These are phyloP conservation scores for Ustilago xerochloae DNA, from an alignment of 1,284 basidiomycete species.

Conservation along the genomic window DNA sequence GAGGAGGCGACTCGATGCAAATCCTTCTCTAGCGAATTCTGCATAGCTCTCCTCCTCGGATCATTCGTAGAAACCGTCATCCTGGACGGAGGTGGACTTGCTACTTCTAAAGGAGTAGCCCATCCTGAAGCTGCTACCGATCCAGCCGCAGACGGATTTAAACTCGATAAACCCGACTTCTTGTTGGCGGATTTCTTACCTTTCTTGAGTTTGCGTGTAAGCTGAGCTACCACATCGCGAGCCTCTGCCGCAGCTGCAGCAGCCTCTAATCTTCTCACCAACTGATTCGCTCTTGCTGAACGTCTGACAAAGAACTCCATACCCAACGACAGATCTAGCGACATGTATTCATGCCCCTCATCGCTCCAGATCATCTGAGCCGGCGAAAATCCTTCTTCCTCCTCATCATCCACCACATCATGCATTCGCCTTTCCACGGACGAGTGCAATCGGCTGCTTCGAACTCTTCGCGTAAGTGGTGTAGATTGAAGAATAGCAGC, in stretches of 20 bases:
- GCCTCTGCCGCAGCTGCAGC: constrained; percentile 48
- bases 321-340: constrained; percentile 55
- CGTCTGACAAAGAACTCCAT: constrained; percentile 63
- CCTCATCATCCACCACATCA: constrained; percentile 39
- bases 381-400: constrained; percentile 33
- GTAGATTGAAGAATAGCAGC: constrained; percentile 46
- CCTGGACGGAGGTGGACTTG: constrained; percentile 45
- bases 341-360: constrained; percentile 58
- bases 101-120: constrained; percentile 40
- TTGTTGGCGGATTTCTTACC: constrained; percentile 30
- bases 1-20: constrained; percentile 12
- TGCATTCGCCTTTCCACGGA: constrained; percentile 46
- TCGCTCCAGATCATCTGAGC: constrained; percentile 59
- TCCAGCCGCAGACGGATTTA: constrained; percentile 34
- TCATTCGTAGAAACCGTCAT: constrained; percentile 39
- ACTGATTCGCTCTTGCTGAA: constrained; percentile 58
- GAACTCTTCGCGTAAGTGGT: constrained; percentile 34
- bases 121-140: constrained; percentile 40
- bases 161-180: constrained; percentile 34
- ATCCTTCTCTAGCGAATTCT: constrained; percentile 36
- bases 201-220: constrained; percentile 44
- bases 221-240: constrained; percentile 42
- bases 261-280: constrained; percentile 56
- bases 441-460: constrained; percentile 42
- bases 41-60: constrained; percentile 44